A percentile compares a stretch with the other conserved stretches of the same genome.
These are phyloP conservation scores for Pinus taeda DNA, from an alignment of 75 land plant genomes.

Conservation along the genomic window DNA sequence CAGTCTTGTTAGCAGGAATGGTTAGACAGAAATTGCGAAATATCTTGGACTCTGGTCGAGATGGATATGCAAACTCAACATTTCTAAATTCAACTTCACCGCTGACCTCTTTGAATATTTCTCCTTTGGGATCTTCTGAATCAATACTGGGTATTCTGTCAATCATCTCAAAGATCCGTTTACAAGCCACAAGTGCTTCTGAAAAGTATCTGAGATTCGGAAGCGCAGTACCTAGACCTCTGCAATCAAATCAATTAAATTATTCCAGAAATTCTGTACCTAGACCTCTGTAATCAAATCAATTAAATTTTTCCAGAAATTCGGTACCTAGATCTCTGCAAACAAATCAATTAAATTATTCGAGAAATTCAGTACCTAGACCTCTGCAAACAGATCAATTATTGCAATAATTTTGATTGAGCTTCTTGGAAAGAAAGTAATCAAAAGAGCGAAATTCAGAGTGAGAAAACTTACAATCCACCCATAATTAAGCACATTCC, in stretches of 20 bases:
- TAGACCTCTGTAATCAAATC: background rate
- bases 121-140: constrained; percentile 26
- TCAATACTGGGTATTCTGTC: constrained; percentile 35
- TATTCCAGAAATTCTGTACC: background rate
- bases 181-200: constrained; percentile 35
- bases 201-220: constrained; percentile 47
- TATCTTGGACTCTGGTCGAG: constrained; percentile 38
- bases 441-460: too few relatives aligned
- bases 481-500: constrained; percentile 29
- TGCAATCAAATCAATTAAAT: background rate
- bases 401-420: background rate
- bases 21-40: constrained; percentile 33
- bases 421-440: background rate
- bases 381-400: constrained; percentile 13
- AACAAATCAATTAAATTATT: too few relatives aligned
- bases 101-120: constrained; percentile 11
- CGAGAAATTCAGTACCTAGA: constrained; percentile 18
- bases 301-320: background rate
- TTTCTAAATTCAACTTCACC: constrained; percentile 53
- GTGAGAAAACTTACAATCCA: constrained; percentile 36
- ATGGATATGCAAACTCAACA: constrained; percentile 55
- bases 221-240: constrained; percentile 41
- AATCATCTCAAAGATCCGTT: constrained; percentile 36
- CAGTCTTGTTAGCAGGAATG: constrained; percentile 39
- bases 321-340: background rate